A percentile compares a stretch with the other conserved stretches of the same genome.
These are phyloP conservation scores for Phytophthora capsici DNA, from an alignment of 352 stramenopile genomes.

Conservation along the genomic window DNA sequence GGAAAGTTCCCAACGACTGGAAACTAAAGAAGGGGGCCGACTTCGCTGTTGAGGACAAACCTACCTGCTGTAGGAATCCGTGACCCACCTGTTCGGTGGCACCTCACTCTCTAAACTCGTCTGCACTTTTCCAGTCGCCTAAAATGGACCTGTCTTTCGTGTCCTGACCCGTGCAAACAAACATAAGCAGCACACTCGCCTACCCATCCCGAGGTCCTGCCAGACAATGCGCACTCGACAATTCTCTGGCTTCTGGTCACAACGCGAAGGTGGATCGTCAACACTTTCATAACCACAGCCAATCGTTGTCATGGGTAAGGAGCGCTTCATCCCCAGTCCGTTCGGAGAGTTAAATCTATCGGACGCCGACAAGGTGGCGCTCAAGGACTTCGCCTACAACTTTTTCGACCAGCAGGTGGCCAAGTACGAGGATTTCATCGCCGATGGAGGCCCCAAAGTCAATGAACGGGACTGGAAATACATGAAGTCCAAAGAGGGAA, in stretches of 20 bases:
- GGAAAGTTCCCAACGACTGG: too few relatives aligned
- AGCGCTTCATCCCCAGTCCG: conserved; percentile 32
- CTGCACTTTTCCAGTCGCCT: conserved; percentile 1
- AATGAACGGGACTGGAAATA: conserved; percentile 36
- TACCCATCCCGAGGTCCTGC: conserved; percentile 1
- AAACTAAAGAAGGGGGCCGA: not conserved
- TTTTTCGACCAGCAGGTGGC: conserved; percentile 32
- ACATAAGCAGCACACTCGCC: not conserved
- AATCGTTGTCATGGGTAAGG: conserved; percentile 16
- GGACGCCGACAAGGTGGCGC: conserved; percentile 14
- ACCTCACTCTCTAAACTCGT: not conserved
- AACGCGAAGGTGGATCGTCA: not conserved
- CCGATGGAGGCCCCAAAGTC: conserved; percentile 25
- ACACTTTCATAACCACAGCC: not conserved
- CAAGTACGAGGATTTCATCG: conserved; percentile 48
- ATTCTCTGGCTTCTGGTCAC: conserved; percentile 21
- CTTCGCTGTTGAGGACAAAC: not conserved
- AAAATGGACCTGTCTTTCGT: conserved; percentile 1
- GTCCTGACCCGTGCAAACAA: conserved; percentile 7
- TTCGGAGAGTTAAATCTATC: conserved; percentile 26
- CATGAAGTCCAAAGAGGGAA: conserved; percentile 39
- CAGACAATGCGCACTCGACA: conserved; percentile 17
- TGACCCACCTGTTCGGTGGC: not conserved
- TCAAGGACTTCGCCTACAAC: conserved; percentile 29
- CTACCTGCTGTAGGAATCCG: not conserved